These are phyloP conservation scores for Colletotrichum musicola DNA, from an alignment of 2,329 filamentous ascomycete genomes.

Conservation along the genomic window DNA sequence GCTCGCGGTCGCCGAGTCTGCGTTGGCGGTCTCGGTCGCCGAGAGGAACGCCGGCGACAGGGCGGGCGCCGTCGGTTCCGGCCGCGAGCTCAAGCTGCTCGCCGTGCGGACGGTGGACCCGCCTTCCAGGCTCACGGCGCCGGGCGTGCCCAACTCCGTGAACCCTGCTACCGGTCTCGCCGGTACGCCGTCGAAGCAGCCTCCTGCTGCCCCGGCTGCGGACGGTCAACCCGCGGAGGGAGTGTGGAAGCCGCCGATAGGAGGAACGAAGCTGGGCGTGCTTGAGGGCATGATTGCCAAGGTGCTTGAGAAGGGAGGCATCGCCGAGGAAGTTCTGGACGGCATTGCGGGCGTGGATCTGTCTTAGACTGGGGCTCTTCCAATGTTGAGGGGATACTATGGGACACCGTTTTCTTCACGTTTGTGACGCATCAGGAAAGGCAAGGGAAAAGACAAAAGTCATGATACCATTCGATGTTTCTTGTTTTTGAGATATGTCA, in stretches of 20 bases:
- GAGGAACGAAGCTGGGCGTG: slow-evolving; percentile 82
- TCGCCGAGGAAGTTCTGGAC: slow-evolving; percentile 87
- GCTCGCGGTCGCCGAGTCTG: slow-evolving; percentile 90
- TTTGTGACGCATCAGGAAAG: slow-evolving; percentile 13
- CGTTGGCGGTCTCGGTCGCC: slow-evolving; percentile 85
- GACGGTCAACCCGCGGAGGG: slow-evolving; percentile 73
- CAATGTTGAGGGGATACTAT: neutral
- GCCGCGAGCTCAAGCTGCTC: slow-evolving; percentile 68
- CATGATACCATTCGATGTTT: slow-evolving; percentile 36
- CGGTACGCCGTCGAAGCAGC: slow-evolving; percentile 51
- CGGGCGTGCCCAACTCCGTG: slow-evolving; percentile 74
- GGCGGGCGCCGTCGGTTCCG: slow-evolving; percentile 49
- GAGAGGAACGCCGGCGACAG: slow-evolving; percentile 47
- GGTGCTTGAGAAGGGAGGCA: slow-evolving; percentile 81
- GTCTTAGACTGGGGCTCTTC: slow-evolving; percentile 54
- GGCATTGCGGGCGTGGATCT: slow-evolving; percentile 83
- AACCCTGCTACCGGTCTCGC: slow-evolving; percentile 66
- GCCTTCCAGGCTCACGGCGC: slow-evolving; percentile 78
- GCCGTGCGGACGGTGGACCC: slow-evolving; percentile 81
- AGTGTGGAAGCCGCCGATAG: slow-evolving; percentile 88
- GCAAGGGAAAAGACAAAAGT: slow-evolving; percentile 23
- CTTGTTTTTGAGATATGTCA: slow-evolving; percentile 14
- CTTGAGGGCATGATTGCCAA: slow-evolving; percentile 81
- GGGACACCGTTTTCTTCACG: slow-evolving; percentile 3
- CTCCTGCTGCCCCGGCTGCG: slow-evolving; percentile 55